A percentile compares a stretch with the other conserved stretches of the same genome.
Evolutionary conservation across 208 protist genomes (phyloP).

Genomic region (Histomonas meleagridis): DNA sequence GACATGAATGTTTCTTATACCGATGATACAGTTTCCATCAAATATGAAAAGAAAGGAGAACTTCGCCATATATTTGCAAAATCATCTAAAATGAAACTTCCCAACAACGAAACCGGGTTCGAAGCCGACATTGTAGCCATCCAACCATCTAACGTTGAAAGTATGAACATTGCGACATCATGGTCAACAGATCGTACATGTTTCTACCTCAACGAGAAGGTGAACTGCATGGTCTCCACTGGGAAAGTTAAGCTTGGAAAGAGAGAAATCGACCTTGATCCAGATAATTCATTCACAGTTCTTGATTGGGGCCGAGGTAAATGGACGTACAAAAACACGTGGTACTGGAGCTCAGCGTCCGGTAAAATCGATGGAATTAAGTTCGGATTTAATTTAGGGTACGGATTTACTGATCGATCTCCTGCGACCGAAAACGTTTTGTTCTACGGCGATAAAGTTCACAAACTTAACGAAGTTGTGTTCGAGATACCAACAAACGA

Average conservation of each 20-base stretch:
- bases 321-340: neutral
- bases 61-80: neutral
- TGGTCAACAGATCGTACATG: neutral
- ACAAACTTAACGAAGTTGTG: neutral
- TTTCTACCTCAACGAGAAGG: slow-evolving; percentile 16
- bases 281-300: neutral
- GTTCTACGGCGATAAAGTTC: neutral
- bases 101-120: neutral
- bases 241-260: neutral
- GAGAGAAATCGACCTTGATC: neutral
- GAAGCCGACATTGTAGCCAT: neutral
- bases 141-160: neutral
- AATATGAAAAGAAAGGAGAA: neutral
- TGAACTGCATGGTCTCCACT: neutral
- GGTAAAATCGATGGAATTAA: neutral
- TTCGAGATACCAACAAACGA: neutral
- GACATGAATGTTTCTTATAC: neutral
- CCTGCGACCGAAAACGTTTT: neutral
- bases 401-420: neutral
- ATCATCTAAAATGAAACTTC: neutral
- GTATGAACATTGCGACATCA: slow-evolving; percentile 11
- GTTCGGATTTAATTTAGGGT: neutral
- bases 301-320: neutral
- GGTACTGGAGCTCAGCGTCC: neutral
- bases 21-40: neutral